These are phyloP conservation scores for Boletus reticuloceps DNA, from an alignment of 768 basidiomycete species.

Conservation along the genomic window DNA sequence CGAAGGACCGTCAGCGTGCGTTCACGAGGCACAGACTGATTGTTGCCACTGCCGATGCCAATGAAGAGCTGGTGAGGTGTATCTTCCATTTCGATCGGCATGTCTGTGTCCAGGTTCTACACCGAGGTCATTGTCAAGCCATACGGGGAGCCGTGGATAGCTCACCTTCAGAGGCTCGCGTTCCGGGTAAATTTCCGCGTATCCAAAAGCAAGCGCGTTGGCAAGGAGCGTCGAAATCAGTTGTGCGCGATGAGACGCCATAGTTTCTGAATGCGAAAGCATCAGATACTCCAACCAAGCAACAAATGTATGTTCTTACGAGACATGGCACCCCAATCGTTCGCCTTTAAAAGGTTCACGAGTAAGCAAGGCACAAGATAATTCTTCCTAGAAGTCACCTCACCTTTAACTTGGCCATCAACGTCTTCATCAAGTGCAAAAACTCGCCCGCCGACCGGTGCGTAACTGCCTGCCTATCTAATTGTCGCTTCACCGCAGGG, in stretches of 20 bases:
- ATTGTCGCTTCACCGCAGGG: slow-evolving; percentile 39
- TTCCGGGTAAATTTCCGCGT: slow-evolving; percentile 43
- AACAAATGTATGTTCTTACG: slow-evolving; percentile 37
- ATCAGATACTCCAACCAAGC: background rate
- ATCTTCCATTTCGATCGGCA: slow-evolving; percentile 38
- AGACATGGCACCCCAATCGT: slow-evolving; percentile 64
- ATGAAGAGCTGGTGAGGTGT: slow-evolving; percentile 36
- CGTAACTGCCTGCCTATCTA: slow-evolving; percentile 49
- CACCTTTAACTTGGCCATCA: slow-evolving; percentile 72
- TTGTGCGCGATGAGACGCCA: slow-evolving; percentile 47
- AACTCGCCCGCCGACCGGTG: slow-evolving; percentile 54
- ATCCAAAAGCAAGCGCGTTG: slow-evolving; percentile 48
- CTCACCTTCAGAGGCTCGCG: slow-evolving; percentile 50
- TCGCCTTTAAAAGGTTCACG: slow-evolving; percentile 37
- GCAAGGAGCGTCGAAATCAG: slow-evolving; percentile 41
- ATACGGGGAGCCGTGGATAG: background rate
- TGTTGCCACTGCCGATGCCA: slow-evolving; percentile 19
- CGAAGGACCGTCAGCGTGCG: slow-evolving; percentile 12
- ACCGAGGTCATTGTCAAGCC: background rate
- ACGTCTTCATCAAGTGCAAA: slow-evolving; percentile 53
- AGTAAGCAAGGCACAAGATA: background rate
- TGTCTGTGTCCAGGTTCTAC: slow-evolving; percentile 55
- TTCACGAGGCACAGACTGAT: slow-evolving; percentile 20
- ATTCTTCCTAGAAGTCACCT: background rate
- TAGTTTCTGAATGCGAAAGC: slow-evolving; percentile 37